Base-by-base conservation (phyloP, 495 filamentous ascomycete genomes). In the Trichoderma erinaceum region DNA sequence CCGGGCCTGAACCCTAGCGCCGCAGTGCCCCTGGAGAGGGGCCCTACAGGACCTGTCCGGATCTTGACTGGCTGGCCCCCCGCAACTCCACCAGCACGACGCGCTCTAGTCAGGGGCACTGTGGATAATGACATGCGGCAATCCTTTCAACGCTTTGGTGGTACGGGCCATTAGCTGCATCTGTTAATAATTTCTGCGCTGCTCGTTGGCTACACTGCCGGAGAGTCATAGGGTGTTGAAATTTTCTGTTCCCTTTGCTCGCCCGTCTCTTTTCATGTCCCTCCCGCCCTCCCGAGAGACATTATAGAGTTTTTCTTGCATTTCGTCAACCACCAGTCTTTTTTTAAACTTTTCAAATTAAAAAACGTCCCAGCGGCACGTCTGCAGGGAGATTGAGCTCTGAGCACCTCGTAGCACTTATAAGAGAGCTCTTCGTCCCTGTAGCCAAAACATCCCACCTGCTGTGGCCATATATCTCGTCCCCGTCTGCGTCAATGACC, bases 11-110 rank as follows among this genome's bases (percentile, higher is more conserved):
- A 61, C 56, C 56, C 56, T 61, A 61, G 56, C 56, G 56, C 56
- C 56, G 23, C 56, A 61, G 15, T 13, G 56, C 56, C 56, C 56
- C 56, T 61, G 56, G 29, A 21, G 56, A 61, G 56, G 56, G 56
- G 56, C 56, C 56, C 27, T 25, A 61, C 23, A 32, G 56, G 23
- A 23, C 56, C 16, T 61, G 23, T 15, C 56, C 56, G 56, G 56
- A 61, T 61, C 56, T 61, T 61, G 56, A 61, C 56, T 61, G 56
- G 56, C 56, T 61, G 56, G 13, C 27, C 29, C 56, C 56, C 56
- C 56, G 56, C 56, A 61, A 61, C 25, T 61, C 56, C n/a, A 21
- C 50, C 21, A 21, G 18, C 16, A n/a, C 50, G 50, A 56, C 50
- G n/a, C 21, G 56, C 56, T 61, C 56, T 61, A 61, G 56, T 61